These are phyloP conservation scores for Backusella macrospora DNA, from an alignment of 192 early-diverging fungal species.

Conservation along the genomic window DNA sequence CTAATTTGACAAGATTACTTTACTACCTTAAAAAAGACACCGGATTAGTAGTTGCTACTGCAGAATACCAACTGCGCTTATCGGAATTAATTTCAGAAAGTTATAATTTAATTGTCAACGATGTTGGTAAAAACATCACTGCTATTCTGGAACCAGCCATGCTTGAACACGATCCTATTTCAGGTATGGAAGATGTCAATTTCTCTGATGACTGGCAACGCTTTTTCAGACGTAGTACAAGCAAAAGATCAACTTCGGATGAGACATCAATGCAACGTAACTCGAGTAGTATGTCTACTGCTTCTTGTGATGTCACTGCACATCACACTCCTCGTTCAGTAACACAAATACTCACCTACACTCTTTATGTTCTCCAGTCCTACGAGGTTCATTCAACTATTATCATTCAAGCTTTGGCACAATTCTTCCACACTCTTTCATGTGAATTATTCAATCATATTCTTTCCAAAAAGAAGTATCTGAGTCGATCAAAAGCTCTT, in stretches of 20 bases:
- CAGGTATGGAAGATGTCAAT: conserved; percentile 62
- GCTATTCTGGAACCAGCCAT: conserved; percentile 65
- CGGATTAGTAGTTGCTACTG: conserved; percentile 66
- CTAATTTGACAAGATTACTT: conserved; percentile 79
- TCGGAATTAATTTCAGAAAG: conserved; percentile 79
- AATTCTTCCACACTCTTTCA: conserved; percentile 79
- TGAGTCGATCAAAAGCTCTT: conserved; percentile 78
- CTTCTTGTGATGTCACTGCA: background rate
- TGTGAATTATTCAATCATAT: conserved; percentile 88
- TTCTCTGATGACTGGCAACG: conserved; percentile 62
- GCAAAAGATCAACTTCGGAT: conserved; percentile 35
- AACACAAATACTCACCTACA: conserved; percentile 71
- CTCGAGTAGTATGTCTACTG: conserved; percentile 54
- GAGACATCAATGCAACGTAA: conserved; percentile 14
- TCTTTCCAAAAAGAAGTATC: conserved; percentile 71
- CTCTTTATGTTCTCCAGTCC: conserved; percentile 66
- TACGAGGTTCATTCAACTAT: conserved; percentile 80
- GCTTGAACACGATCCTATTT: conserved; percentile 74
- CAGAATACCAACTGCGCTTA: conserved; percentile 73
- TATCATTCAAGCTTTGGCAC: conserved; percentile 69
- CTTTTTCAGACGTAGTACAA: conserved; percentile 48
- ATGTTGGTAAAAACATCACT: conserved; percentile 65
- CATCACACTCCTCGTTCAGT: conserved; percentile 67
- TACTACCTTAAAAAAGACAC: conserved; percentile 89
- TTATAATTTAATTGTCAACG: conserved; percentile 61